These are phyloP conservation scores for Penicillium lividum DNA, from an alignment of 495 filamentous ascomycete genomes.

Conservation along the genomic window DNA sequence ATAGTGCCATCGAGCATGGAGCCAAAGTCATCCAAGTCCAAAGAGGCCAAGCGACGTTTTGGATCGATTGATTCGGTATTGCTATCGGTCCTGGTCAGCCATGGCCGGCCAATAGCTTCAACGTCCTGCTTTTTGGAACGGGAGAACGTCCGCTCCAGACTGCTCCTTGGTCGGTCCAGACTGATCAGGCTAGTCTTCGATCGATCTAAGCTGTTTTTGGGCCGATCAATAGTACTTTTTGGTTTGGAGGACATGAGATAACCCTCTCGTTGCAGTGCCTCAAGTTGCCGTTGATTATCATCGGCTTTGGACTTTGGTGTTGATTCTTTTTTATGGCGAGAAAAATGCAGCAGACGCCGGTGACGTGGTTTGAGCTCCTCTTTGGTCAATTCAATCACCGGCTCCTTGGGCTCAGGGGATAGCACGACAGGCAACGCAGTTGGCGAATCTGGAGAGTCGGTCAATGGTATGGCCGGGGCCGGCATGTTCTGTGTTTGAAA, in stretches of 20 bases:
- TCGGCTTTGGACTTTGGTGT: constrained; percentile 31
- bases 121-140: constrained; percentile 40
- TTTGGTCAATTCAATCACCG: constrained; percentile 8
- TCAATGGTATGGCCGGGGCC: constrained; percentile 6
- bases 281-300: constrained; percentile 34
- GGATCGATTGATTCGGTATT: constrained; percentile 14
- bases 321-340: constrained; percentile 37
- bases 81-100: constrained; percentile 36
- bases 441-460: constrained; percentile 20
- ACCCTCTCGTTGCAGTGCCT: constrained; percentile 41
- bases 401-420: constrained; percentile 14
- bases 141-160: constrained; percentile 24
- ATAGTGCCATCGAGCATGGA: constrained; percentile 42
- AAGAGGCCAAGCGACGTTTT: constrained; percentile 31
- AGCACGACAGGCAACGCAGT: constrained; percentile 24
- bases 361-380: constrained; percentile 38
- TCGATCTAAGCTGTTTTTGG: constrained; percentile 24
- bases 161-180: constrained; percentile 19
- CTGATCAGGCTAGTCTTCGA: constrained; percentile 18
- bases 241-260: constrained; percentile 25
- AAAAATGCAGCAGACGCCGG: constrained; percentile 41
- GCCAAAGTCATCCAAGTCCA: constrained; percentile 38
- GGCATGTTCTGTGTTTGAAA: constrained; percentile 38
- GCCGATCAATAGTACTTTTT: constrained; percentile 10
- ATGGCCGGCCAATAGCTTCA: constrained; percentile 44